Evolutionary conservation across 805 yeast genomes (phyloP), one percentile per base, ranked within the genome.

Genomic region (Starmerella davenportii): DNA sequence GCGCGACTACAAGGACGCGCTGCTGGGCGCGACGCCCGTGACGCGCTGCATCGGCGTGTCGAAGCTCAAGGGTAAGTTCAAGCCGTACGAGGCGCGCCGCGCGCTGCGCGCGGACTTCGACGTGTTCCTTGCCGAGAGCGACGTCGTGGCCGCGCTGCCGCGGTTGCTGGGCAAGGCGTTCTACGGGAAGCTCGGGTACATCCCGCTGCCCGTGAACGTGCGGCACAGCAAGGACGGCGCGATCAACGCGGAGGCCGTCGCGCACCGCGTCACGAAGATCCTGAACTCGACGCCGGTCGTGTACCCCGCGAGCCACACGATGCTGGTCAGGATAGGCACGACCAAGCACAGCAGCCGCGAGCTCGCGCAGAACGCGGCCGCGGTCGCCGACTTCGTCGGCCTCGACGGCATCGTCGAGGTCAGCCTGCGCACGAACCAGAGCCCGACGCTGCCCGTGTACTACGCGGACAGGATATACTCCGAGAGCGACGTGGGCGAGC

Each of bases 11-110:
- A 61, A 64, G 50, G 60, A 61, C 34, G 55, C 50, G 5, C 46
- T 62, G 37, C 49, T 50, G 30, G 51, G 46, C 29, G 38, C 43
- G 27, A 41, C 44, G 4, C 42, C 51, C 9, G 52, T 61, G 15
- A 48, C 52, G 31, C 64, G 72, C 41, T 74, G 85, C 39, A 65
- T 84, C 25, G 69, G 90, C 4, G 76, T 76, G 39, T 65, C 72
- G 34, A 78, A 82, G 48, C 65, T 90, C 46, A 81, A 81, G 57
- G 79, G 84, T 25, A 78, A 76, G 43, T 87, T 74, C 66, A 82
- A 82, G 61, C 72, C 80, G n/a, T 90, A 63, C 51, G 95, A 90
- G 59, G 76, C 84, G 43, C 75, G 84, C 57, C 74, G 95, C 56
- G 76, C 74, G 45, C 70, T 90, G 43, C 59, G 68, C 32, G 56